These are phyloP conservation scores for Prunus kanzakura DNA, from an alignment of 306 rosid species.

Conservation along the genomic window DNA sequence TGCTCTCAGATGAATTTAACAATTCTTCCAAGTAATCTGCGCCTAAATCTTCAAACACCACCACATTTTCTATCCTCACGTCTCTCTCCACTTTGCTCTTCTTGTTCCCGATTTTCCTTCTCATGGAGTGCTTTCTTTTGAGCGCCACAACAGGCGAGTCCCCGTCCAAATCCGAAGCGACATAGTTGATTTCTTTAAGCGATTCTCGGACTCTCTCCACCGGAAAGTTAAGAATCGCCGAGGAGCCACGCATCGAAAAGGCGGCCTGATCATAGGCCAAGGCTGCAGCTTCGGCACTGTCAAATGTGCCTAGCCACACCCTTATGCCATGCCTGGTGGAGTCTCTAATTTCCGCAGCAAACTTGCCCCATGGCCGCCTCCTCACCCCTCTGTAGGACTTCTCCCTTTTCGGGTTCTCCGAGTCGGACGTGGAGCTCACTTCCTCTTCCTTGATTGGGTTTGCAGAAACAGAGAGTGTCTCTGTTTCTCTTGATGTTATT, in stretches of 20 bases:
- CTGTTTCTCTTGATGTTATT: background rate
- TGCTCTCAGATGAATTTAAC: constrained; percentile 47
- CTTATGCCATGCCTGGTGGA: constrained; percentile 76
- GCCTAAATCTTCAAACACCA: constrained; percentile 90
- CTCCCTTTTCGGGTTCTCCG: constrained; percentile 36
- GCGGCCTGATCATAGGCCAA: constrained; percentile 96
- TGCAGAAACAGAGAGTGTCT: background rate
- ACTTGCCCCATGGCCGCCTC: constrained; percentile 92
- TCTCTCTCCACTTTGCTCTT: constrained; percentile 41
- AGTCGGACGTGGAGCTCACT: constrained; percentile 39
- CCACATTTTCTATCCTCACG: constrained; percentile 51
- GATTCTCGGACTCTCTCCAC: constrained; percentile 76
- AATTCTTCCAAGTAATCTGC: constrained; percentile 87
- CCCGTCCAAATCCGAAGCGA: constrained; percentile 28
- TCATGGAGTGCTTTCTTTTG: constrained; percentile 81
- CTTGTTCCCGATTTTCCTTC: constrained; percentile 54
- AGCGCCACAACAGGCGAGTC: constrained; percentile 89
- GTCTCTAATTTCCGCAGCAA: constrained; percentile 92
- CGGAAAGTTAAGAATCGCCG: constrained; percentile 80
- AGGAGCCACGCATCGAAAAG: constrained; percentile 73
- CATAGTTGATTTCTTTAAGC: constrained; percentile 53
- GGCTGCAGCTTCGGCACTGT: constrained; percentile 90
- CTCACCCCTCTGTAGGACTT: constrained; percentile 77
- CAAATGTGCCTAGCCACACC: constrained; percentile 97
- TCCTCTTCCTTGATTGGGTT: constrained; percentile 63